phyloP scores from a whole-genome alignment of 495 filamentous ascomycete genomes.

The Daldinia loculata region DNA sequence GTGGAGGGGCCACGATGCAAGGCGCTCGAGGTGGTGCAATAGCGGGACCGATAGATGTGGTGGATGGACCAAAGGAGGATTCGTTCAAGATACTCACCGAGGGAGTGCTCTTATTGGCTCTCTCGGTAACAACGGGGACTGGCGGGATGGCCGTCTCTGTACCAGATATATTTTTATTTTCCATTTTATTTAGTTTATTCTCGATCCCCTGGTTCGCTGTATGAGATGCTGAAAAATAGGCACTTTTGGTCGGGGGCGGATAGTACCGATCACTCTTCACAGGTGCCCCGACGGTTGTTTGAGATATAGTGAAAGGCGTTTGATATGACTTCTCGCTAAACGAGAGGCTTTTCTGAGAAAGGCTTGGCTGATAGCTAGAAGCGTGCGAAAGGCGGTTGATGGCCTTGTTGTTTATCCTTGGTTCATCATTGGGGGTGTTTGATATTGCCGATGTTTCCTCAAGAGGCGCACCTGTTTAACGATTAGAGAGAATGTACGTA shows the following conservation, averaged over 20 bases:
- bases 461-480: conserved; percentile 12
- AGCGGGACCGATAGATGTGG: conserved; percentile 42
- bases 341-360: conserved; percentile 15
- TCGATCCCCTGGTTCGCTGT: conserved; percentile 24
- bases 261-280: conserved; percentile 37
- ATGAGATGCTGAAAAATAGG: conserved; percentile 43
- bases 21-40: conserved; percentile 36
- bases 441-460: conserved; percentile 23
- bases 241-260: conserved; percentile 41
- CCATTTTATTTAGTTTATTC: background rate
- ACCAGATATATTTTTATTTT: background rate
- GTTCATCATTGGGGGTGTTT: conserved; percentile 32
- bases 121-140: conserved; percentile 3
- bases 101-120: conserved; percentile 15
- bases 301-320: conserved; percentile 21
- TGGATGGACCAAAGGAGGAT: conserved; percentile 30
- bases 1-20: conserved; percentile 7
- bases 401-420: conserved; percentile 24
- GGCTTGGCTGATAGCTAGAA: conserved; percentile 15
- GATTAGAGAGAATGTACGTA: conserved; percentile 5
- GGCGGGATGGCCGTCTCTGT: conserved; percentile 16
- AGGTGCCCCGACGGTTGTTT: conserved; percentile 23
- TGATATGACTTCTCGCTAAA: conserved; percentile 22
- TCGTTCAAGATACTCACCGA: conserved; percentile 11
- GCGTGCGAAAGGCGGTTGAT: conserved; percentile 14